Percentiles rank a stretch among this genome's conserved stretches.
phyloP scores from a whole-genome alignment of 2,329 filamentous ascomycete genomes.

The Colletotrichum musae region DNA sequence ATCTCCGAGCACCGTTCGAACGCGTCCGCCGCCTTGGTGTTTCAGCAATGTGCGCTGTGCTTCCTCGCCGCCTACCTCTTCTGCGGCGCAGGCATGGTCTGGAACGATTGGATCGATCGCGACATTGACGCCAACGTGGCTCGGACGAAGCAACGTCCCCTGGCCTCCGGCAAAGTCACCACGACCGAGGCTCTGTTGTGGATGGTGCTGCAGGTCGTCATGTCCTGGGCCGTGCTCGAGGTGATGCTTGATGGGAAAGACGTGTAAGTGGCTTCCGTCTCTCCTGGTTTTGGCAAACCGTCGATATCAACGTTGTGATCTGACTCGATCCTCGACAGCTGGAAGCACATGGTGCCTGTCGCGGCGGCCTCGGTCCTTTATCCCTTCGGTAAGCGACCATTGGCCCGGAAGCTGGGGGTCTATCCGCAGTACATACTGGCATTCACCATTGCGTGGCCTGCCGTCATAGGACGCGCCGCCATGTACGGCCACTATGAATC shows the following conservation, averaged over 20 bases:
- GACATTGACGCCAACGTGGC: conserved; percentile 47
- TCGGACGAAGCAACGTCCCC: conserved; percentile 47
- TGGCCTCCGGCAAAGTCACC: conserved; percentile 45
- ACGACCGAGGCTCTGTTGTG: conserved; percentile 43
- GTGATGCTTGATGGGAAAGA: conserved; percentile 34
- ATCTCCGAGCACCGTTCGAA: conserved; percentile 8
- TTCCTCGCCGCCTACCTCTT: conserved; percentile 46
- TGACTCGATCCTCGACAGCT: conserved; percentile 33
- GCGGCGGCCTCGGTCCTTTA: conserved; percentile 43
- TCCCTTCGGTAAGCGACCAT: conserved; percentile 44
- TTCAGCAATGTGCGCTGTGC: conserved; percentile 44
- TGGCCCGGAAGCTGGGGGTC: conserved; percentile 41
- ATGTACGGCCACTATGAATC: conserved; percentile 42
- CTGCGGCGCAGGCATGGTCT: conserved; percentile 49
- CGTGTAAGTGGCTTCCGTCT: conserved; percentile 13
- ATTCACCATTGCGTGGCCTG: conserved; percentile 45
- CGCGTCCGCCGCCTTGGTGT: conserved; percentile 40
- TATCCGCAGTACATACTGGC: conserved; percentile 46
- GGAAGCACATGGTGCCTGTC: conserved; percentile 43
- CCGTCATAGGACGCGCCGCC: conserved; percentile 43
- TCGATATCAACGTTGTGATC: not conserved
- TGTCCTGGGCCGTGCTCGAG: conserved; percentile 29
- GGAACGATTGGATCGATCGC: conserved; percentile 49
- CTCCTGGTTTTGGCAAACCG: too few species aligned
- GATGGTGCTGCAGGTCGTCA: conserved; percentile 34